Evolutionary conservation across 495 filamentous ascomycete species (phyloP).

Genomic region (Articulospora tetracladia): DNA sequence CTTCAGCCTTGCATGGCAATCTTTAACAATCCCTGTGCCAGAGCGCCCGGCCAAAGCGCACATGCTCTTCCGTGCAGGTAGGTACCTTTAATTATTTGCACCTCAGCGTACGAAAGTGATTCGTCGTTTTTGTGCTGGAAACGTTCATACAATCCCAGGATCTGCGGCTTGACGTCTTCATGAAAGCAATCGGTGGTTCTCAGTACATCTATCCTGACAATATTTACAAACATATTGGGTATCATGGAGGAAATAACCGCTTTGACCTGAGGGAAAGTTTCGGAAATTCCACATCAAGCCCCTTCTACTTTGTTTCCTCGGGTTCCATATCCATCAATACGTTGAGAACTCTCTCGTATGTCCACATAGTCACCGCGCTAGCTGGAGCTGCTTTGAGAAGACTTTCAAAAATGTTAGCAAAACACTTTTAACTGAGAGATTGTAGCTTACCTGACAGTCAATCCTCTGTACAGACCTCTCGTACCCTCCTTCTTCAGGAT

Average conservation of each 20-base stretch:
- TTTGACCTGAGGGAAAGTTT: too few relatives aligned
- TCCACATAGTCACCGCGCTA: slow-evolving; percentile 98
- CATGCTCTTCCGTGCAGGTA: too few relatives aligned
- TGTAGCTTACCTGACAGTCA: slow-evolving; percentile 62
- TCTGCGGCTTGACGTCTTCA: background rate
- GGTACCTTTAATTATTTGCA: too few relatives aligned
- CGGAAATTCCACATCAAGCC: background rate
- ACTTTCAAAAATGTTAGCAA: slow-evolving; percentile 4
- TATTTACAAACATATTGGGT: background rate
- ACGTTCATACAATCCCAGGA: background rate
- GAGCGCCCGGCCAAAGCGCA: too few relatives aligned
- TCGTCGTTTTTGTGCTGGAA: too few relatives aligned
- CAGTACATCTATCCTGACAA: background rate
- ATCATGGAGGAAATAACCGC: background rate
- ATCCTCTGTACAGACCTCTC: slow-evolving; percentile 80
- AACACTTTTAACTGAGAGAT: background rate
- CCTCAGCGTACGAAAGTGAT: too few relatives aligned
- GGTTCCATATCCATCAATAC: slow-evolving; percentile 32
- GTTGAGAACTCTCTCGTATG: slow-evolving; percentile 74
- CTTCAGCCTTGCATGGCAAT: too few relatives aligned
- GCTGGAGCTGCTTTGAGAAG: slow-evolving; percentile 92
- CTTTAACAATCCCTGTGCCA: too few relatives aligned
- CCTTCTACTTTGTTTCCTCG: background rate
- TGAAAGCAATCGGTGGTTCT: too few relatives aligned
- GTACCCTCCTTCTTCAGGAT: slow-evolving; percentile 72